Base-by-base conservation (phyloP, 768 basidiomycete species). In the Dendrothele bispora region DNA sequence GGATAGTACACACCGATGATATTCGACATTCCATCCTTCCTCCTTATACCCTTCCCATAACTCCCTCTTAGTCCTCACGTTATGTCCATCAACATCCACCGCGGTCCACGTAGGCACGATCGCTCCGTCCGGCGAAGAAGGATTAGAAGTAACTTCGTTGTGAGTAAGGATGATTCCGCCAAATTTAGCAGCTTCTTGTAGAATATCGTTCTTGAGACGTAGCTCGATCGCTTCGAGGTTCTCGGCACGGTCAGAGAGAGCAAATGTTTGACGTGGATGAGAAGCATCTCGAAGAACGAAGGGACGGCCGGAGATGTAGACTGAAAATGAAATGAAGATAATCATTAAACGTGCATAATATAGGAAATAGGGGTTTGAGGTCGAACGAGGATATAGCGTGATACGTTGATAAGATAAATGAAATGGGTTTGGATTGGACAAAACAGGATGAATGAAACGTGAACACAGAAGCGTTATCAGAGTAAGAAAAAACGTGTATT, bases 11-110 rank as follows among this genome's bases (percentile, higher is more conserved):
- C 17, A 71, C 81, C 14, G 52, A 90, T 89, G 61, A n/a, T n/a
- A n/a, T n/a, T 94, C 90, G n/a, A 98, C 86, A 56, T 83, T 86
- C 92, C 92, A 98, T 8, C 94, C 95, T 40, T 91, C 78, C 8
- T 65, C 65, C 55, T 81, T 84, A 79, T 94, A 83, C 39, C 74
- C 69, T 49, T 83, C 83, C 84, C 89, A 98, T 7, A 98, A 73
- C 61, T 98, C 94, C 39, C 82, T 73, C 7, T 88, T 86, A 1
- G 97, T 98, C 58, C 81, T 80, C n/a, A 98, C 91, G 52, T 86
- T 91, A 15, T n/a, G n/a, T n/a, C n/a, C n/a, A n/a, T 70, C 72
- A 18, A 69, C 74, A 61, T 97, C 94, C 6, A 97, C 91, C 18
- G 87, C 79, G 2, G 95, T 93, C 95, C 95, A 98, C 3, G 91